Conservation (phyloP, 2,329 filamentous ascomycete genomes). For the Apiospora aurea region DNA sequence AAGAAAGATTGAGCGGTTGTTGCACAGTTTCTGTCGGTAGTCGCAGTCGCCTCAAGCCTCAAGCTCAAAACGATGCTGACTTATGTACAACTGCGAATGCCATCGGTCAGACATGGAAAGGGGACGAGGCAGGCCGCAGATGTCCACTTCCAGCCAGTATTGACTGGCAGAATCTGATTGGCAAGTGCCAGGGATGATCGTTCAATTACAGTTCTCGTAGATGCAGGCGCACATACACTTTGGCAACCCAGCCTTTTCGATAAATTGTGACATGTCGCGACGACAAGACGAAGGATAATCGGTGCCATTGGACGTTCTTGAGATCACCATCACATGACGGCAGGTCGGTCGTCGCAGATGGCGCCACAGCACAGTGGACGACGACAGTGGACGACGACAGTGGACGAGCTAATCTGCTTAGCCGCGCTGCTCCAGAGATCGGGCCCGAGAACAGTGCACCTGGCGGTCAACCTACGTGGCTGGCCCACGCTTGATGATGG, state of each 20-base stretch:
- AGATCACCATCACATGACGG: neutral
- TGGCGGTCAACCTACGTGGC: conserved; percentile 6
- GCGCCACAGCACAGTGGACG: neutral
- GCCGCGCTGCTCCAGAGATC: neutral
- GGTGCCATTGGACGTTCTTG: neutral
- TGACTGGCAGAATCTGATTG: neutral
- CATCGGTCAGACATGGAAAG: neutral
- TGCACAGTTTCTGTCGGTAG: neutral
- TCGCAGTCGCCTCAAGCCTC: neutral
- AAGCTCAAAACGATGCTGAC: neutral
- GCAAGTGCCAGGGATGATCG: neutral
- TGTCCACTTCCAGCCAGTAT: neutral
- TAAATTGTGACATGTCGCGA: neutral
- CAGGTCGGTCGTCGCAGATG: neutral
- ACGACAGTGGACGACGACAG: no score
- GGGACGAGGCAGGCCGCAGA: neutral
- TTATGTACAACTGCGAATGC: neutral
- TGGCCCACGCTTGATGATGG: neutral
- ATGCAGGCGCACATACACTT: neutral
- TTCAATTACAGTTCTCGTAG: neutral
- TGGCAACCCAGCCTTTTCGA: neutral
- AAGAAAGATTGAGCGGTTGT: neutral
- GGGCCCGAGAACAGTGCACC: neutral
- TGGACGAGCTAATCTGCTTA: neutral
- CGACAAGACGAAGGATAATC: neutral